phyloP scores from a whole-genome alignment of 768 basidiomycete genomes.

The Calocera cornea region DNA sequence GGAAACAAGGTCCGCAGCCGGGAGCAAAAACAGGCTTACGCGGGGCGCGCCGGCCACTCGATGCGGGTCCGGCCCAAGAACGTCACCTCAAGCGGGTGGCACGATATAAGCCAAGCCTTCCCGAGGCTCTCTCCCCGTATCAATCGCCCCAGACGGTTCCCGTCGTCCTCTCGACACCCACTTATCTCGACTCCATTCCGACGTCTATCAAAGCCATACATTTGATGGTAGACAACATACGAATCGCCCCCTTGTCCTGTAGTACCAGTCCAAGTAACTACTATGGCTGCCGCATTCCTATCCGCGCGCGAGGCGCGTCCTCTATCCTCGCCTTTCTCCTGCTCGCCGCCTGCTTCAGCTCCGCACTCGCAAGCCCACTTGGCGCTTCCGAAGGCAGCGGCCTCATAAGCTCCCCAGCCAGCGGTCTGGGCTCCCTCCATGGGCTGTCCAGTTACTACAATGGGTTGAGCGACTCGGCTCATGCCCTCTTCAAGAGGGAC shows the following conservation, averaged over 20 bases:
- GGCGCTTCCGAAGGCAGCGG: not conserved
- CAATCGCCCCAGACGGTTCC: not conserved
- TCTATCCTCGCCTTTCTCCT: not conserved
- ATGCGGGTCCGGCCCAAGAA: not conserved
- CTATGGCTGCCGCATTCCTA: not conserved
- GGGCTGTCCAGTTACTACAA: not conserved
- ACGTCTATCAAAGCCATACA: not conserved
- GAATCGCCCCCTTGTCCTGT: conserved; percentile 4
- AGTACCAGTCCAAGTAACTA: not conserved
- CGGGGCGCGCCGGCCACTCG: not conserved
- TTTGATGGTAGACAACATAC: conserved; percentile 6
- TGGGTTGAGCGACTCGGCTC: conserved; percentile 5
- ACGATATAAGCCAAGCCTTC: conserved; percentile 3
- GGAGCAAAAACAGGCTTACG: not conserved
- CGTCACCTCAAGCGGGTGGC: not conserved
- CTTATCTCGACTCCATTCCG: not conserved
- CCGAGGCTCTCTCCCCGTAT: not conserved
- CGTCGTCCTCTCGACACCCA: not conserved
- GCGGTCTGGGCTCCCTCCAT: not conserved
- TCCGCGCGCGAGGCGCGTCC: not conserved
- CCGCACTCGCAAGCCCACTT: not conserved
- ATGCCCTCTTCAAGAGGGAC: not conserved
- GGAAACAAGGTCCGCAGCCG: not conserved
- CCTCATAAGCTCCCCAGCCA: not conserved
- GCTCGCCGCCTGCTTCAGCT: not conserved